phyloP scores from a whole-genome alignment of 2,329 filamentous ascomycete genomes.

The Xylariaceae sp. region DNA sequence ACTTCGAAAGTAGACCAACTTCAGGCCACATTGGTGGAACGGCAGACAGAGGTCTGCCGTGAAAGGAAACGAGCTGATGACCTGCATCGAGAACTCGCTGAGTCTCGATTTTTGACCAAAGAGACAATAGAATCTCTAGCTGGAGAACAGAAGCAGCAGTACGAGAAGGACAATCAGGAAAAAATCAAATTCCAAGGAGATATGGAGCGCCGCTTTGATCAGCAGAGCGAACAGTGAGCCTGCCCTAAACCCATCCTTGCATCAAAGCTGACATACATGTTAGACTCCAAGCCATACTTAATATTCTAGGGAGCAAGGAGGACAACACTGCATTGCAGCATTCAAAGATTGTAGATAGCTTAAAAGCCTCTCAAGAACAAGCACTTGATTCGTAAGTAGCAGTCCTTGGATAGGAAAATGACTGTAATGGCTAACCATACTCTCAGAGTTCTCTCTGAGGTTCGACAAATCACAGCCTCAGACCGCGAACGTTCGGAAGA shows the following conservation, averaged over 20 bases:
- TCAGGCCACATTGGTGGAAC: conserved; percentile 16
- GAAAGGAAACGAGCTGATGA: conserved; percentile 17
- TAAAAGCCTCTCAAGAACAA: conserved; percentile 17
- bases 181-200: conserved; percentile 10
- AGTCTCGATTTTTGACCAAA: conserved; percentile 17
- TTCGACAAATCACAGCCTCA: conserved; percentile 10
- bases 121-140: conserved; percentile 17
- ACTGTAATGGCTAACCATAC: conserved; percentile 2
- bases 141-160: conserved; percentile 19
- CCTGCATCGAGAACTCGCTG: conserved; percentile 20
- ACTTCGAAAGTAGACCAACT: conserved; percentile 16
- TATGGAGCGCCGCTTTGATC: conserved; percentile 7
- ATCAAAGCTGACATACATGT: conserved; percentile 6
- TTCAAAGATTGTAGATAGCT: conserved; percentile 10
- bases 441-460: conserved; percentile 12
- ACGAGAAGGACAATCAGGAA: conserved; percentile 14
- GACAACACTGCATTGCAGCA: conserved; percentile 5
- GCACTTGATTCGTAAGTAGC: conserved; percentile 18
- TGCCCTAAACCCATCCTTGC: not conserved
- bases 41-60: conserved; percentile 19
- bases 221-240: conserved; percentile 23
- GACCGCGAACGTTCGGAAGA: conserved; percentile 8
- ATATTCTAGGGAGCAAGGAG: conserved; percentile 14
- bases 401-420: not conserved
- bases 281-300: conserved; percentile 21